Conservation (phyloP, 139 green algal genomes). For the Picochlorum sp. region DNA sequence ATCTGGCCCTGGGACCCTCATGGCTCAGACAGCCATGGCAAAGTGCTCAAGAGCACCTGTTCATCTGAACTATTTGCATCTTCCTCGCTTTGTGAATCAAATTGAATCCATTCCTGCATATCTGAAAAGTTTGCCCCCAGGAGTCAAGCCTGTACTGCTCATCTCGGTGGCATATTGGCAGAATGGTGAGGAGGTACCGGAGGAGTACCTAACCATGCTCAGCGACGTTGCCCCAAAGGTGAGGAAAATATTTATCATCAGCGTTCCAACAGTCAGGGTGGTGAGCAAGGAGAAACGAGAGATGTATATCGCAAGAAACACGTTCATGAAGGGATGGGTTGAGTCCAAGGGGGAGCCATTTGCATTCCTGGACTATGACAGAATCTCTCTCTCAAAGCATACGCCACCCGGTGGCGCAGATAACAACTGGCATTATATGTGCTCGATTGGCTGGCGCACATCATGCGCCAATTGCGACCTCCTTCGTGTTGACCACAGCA, state of each 20-base stretch:
- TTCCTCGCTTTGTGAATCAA: constrained; percentile 12
- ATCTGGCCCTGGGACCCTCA: constrained; percentile 1
- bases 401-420: constrained; percentile 3
- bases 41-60: constrained; percentile 1
- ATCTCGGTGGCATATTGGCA: constrained; percentile 11
- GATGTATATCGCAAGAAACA: background rate
- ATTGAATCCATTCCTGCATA: constrained; percentile 5
- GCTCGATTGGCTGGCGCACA: constrained; percentile 3
- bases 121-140: background rate
- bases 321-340: constrained; percentile 9
- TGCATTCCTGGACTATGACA: constrained; percentile 8
- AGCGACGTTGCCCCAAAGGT: background rate
- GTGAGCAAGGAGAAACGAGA: background rate
- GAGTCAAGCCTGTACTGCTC: constrained; percentile 6
- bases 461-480: constrained; percentile 1
- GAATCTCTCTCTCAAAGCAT: background rate
- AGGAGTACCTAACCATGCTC: constrained; percentile 3
- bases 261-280: constrained; percentile 3
- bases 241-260: constrained; percentile 2
- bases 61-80: constrained; percentile 13
- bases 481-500: constrained; percentile 3
- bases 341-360: constrained; percentile 8
- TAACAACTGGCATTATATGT: constrained; percentile 21
- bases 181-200: background rate
- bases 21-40: background rate